Evolutionary conservation across 78 protist species (phyloP).

Genomic region (Emiliania huxleyi): DNA sequence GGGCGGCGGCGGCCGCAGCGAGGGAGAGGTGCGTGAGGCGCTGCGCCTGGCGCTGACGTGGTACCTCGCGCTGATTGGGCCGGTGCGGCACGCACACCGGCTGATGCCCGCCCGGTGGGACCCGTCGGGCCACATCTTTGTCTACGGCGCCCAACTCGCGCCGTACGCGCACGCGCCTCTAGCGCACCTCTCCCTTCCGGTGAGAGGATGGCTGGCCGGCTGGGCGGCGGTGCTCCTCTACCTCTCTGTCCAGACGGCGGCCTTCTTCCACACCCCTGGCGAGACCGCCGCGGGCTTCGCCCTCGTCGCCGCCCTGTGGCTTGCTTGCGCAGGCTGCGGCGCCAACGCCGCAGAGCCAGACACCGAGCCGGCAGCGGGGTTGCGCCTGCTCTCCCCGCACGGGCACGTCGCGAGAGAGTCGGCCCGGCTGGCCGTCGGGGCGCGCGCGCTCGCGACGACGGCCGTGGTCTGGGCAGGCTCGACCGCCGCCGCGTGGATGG

Average conservation of each 20-base stretch:
- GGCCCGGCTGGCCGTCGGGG: no score
- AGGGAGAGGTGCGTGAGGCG: no score
- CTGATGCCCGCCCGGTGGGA: neutral
- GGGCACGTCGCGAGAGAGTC: no score
- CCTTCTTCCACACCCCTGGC: neutral
- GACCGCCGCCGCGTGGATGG: no score
- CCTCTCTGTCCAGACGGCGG: neutral
- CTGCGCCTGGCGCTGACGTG: neutral
- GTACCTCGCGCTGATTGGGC: neutral
- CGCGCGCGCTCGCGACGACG: no score
- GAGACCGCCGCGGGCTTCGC: neutral
- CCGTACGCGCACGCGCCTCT: neutral
- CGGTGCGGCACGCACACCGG: neutral
- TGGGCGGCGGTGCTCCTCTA: neutral
- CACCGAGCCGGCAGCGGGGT: no score
- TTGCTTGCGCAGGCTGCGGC: no score
- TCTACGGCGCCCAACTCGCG: neutral
- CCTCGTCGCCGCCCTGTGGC: neutral
- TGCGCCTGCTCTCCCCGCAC: no score
- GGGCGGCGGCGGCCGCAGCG: no score
- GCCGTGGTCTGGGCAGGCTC: no score
- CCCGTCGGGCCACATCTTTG: neutral
- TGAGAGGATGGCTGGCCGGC: neutral
- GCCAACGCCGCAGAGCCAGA: no score
- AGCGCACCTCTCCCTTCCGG: no score